These are phyloP conservation scores for Phytopythium helicoides DNA, from an alignment of 352 stramenopile genomes.

Conservation along the genomic window DNA sequence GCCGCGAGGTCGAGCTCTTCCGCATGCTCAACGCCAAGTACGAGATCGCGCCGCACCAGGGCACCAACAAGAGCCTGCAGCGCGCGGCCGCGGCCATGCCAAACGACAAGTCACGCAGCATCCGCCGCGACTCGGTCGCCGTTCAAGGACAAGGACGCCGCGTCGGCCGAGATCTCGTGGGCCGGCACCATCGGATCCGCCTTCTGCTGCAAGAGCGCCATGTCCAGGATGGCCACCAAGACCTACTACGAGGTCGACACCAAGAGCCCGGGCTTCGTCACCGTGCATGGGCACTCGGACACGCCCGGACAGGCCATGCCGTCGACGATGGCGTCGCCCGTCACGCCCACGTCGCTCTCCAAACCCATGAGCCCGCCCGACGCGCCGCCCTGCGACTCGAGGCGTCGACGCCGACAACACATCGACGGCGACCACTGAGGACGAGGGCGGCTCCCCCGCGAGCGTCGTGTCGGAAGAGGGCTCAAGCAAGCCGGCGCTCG, in stretches of 20 bases:
- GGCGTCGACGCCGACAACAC: conserved; percentile 22
- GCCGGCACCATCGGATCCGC: conserved; percentile 50
- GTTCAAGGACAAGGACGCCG: conserved; percentile 54
- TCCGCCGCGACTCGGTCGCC: conserved; percentile 58
- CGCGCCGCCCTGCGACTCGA: conserved; percentile 4
- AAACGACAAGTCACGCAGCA: conserved; percentile 49
- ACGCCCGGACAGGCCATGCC: conserved; percentile 60
- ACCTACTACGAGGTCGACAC: conserved; percentile 84
- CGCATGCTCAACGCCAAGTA: conserved; percentile 88
- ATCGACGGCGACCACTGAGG: conserved; percentile 39
- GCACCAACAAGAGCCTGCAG: conserved; percentile 49
- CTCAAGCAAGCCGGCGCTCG: background rate
- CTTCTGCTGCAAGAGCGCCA: conserved; percentile 67
- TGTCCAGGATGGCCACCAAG: conserved; percentile 53
- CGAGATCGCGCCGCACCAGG: conserved; percentile 76
- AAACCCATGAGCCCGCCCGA: conserved; percentile 36
- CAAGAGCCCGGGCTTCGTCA: conserved; percentile 61
- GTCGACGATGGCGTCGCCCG: conserved; percentile 53
- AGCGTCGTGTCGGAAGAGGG: conserved; percentile 12
- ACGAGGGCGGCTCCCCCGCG: conserved; percentile 28
- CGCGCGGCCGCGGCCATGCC: conserved; percentile 40
- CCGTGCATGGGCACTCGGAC: conserved; percentile 46
- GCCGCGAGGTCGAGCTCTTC: conserved; percentile 82
- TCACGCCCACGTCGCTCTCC: conserved; percentile 32
- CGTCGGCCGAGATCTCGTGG: conserved; percentile 53